These are phyloP conservation scores for Medicago ruthenica DNA, from an alignment of 306 rosid species.

Conservation along the genomic window DNA sequence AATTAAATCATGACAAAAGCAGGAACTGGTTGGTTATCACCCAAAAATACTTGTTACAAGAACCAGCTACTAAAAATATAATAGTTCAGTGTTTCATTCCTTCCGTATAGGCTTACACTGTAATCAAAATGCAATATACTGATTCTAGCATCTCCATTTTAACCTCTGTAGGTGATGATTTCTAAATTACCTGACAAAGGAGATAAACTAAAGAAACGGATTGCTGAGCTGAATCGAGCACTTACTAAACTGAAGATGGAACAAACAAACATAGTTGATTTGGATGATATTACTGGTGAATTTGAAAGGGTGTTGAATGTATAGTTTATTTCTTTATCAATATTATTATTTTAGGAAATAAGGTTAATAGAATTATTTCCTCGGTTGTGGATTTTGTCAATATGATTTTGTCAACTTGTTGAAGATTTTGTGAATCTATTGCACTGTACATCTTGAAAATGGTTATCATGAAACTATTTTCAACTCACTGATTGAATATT, in stretches of 20 bases:
- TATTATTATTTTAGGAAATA: not conserved
- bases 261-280: conserved; percentile 49
- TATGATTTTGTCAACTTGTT: conserved; percentile 17
- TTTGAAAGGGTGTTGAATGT: conserved; percentile 64
- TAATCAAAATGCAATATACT: conserved; percentile 18
- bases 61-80: not conserved
- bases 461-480: not conserved
- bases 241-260: conserved; percentile 50
- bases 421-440: not conserved
- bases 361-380: not conserved
- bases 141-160: conserved; percentile 2
- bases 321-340: conserved; percentile 50
- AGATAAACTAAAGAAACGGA: conserved; percentile 58
- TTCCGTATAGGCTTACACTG: not conserved
- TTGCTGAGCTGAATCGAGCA: conserved; percentile 58
- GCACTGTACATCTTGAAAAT: not conserved
- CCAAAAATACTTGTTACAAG: not conserved
- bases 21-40: not conserved
- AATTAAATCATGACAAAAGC: not conserved
- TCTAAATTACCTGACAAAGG: conserved; percentile 85
- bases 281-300: conserved; percentile 62
- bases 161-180: conserved; percentile 60
- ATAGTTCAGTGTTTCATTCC: conserved; percentile 10
- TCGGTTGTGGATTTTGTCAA: not conserved
- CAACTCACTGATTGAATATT: too few relatives aligned